Evolutionary conservation across 108 stramenopile genomes (phyloP), one percentile per base, ranked within the genome.

Genomic region (Parietichytrium sp.): DNA sequence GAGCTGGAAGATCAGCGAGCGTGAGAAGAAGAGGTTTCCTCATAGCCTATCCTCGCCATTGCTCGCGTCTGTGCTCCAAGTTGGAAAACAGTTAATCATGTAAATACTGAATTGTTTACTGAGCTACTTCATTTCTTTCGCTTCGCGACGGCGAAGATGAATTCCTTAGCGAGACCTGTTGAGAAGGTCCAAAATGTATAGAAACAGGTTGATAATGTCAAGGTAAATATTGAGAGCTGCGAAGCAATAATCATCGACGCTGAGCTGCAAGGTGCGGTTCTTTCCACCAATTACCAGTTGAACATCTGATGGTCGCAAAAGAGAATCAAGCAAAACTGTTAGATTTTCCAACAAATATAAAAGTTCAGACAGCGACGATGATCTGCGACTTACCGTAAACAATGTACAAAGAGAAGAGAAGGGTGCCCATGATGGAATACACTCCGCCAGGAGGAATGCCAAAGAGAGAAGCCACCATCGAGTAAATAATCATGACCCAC

Each of bases 151-250:
- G n/a, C n/a, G n/a, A n/a, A n/a, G n/a, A n/a, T n/a, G n/a, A n/a
- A n/a, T n/a, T n/a, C n/a, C n/a, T n/a, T n/a, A n/a, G n/a, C n/a
- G n/a, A n/a, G n/a, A n/a, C n/a, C n/a, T n/a, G 49, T 81, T 72
- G 30, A 96, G 53, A 4, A 97, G 29, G 81, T 92, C 80, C 55
- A 97, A 80, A 29, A 95, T 82, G 80, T 94, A 94, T 38, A 96
- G 85, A 82, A 97, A 97, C 3, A 97, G 91, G 81, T 95, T 95
- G 61, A 96, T 88, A 79, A 97, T 91, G 82, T 97, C 96, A 52
- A 92, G 91, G 85, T 94, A 95, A 2, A 96, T 55, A 20, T 87
- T 85, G 89, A 96, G 95, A 20, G 94, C 93, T 6, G 94, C 97
- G 38, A 91, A 83, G 26, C 96, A 92, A 81, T 95, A 96, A 55